Evolutionary conservation across 2,329 filamentous ascomycete genomes (phyloP).

Genomic region (Pseudonectria foliicola): DNA sequence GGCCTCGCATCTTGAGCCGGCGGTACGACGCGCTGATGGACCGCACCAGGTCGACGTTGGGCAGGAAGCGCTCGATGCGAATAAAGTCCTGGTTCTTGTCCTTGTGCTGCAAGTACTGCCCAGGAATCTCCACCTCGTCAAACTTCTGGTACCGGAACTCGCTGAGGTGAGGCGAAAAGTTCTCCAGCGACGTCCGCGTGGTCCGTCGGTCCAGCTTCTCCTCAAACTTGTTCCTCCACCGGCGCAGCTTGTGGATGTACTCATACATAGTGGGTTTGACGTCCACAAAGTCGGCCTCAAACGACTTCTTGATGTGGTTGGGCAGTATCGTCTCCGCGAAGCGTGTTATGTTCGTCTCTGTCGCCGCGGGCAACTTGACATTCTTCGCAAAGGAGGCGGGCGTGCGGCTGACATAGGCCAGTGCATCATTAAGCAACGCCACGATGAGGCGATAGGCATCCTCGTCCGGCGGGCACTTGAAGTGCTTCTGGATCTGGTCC

Average conservation of each 20-base stretch:
- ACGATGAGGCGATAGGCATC: slow-evolving; percentile 96
- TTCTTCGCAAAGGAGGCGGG: slow-evolving; percentile 83
- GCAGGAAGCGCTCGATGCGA: slow-evolving; percentile 92
- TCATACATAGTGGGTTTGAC: slow-evolving; percentile 97
- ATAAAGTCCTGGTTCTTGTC: slow-evolving; percentile 99
- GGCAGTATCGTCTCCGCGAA: slow-evolving; percentile 97
- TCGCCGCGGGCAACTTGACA: slow-evolving; percentile 81
- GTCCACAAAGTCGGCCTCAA: slow-evolving; percentile 93
- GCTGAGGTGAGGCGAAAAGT: slow-evolving; percentile 82
- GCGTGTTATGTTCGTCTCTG: slow-evolving; percentile 91
- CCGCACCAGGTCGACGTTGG: slow-evolving; percentile 87
- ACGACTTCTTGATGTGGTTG: slow-evolving; percentile 88
- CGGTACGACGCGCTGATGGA: slow-evolving; percentile 88
- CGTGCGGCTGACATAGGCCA: slow-evolving; percentile 85
- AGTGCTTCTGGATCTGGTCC: slow-evolving; percentile 96
- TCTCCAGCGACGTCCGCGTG: slow-evolving; percentile 68
- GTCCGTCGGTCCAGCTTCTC: slow-evolving; percentile 87
- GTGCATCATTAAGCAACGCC: slow-evolving; percentile 89
- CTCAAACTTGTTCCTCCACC: slow-evolving; percentile 96
- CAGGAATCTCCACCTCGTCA: slow-evolving; percentile 95
- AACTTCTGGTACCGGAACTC: slow-evolving; percentile 98
- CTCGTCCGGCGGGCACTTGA: slow-evolving; percentile 97
- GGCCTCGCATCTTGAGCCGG: slow-evolving; percentile 88
- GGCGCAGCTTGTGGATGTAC: slow-evolving; percentile 93
- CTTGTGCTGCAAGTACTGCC: slow-evolving; percentile 93